A percentile compares a stretch with the other conserved stretches of the same genome.
These are phyloP conservation scores for Xerophyta viscosa DNA, from an alignment of 106 monocot species.

Conservation along the genomic window DNA sequence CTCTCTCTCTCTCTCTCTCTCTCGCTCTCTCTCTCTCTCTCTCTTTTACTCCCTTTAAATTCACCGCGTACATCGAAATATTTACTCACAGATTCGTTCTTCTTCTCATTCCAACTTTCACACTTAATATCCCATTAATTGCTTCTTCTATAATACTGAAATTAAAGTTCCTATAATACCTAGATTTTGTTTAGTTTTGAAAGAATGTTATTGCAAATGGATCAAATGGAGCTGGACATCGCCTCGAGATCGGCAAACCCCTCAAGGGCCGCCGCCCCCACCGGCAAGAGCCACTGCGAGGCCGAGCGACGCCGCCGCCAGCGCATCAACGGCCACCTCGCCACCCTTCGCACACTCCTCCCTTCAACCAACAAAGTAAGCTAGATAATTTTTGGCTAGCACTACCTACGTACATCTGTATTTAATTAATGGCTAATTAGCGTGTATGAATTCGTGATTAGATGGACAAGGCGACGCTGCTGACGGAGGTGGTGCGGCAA, in stretches of 20 bases:
- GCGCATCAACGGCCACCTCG: constrained; percentile 82
- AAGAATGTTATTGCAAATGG: not conserved
- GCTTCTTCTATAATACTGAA: too few relatives aligned
- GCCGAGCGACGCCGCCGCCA: constrained; percentile 72
- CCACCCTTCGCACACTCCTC: constrained; percentile 65
- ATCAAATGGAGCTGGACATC: constrained; percentile 9
- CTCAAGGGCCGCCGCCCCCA: not conserved
- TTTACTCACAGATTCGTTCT: too few relatives aligned
- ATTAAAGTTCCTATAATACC: too few relatives aligned
- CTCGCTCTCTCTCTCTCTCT: constrained; percentile 1
- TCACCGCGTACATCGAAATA: too few relatives aligned
- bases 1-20: not conserved
- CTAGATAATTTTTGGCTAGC: not conserved
- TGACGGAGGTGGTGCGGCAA: constrained; percentile 89
- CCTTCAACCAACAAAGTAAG: constrained; percentile 55
- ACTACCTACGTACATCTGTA: not conserved
- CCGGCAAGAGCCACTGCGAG: constrained; percentile 67
- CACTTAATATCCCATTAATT: too few relatives aligned
- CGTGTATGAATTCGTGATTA: not conserved
- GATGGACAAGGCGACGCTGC: constrained; percentile 89
- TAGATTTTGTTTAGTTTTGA: too few relatives aligned
- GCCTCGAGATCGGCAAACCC: not conserved
- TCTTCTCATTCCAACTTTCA: too few relatives aligned
- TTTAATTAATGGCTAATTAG: not conserved
- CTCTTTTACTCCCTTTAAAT: too few relatives aligned